Base-by-base conservation (phyloP, 2,329 filamentous ascomycete species). In the Aspergillus persii region DNA sequence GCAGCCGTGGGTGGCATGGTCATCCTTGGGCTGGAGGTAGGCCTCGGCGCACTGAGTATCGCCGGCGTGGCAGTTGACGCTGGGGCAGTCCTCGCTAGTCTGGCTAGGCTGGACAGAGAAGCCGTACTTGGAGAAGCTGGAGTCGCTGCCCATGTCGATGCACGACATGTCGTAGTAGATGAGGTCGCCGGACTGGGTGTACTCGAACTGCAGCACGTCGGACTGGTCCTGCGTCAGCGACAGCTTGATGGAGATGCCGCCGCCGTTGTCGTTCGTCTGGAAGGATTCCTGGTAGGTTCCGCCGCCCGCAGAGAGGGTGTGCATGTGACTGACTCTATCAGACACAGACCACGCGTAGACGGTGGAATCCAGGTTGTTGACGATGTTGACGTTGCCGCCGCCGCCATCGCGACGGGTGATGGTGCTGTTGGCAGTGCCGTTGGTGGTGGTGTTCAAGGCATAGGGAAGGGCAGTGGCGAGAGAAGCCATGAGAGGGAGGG, bases 231-330 rank as follows among this genome's bases (percentile, higher is more conserved):
- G 63, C 23, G 62, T 58, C 61, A 70, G 69, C 59, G 76, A 67
- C 44, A 78, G 66, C 72, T 78, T 78, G 69, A 78, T 76, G 51
- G 75, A 77, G 61, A 77, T 65, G 62, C 76, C 76, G 49, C 76
- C 76, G 49, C 74, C 76, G 61, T 75, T 72, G 63, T 67, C 60
- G 68, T 75, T 76, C 61, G 54, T 59, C 56, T 66, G 66, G 71
- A 71, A 78, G 44, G 63, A 47, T 61, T 77, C 74, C 3, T 62
- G 57, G 69, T 73, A 76, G 63, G 59, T 67, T 29, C 72, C 74
- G 54, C 76, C 75, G 54, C 61, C 63, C 63, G 71, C 65, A 33
- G 61, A 52, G 57, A 78, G 64, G 58, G 66, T 74, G 50, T 71
- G 59, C 73, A 75, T 77, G 55, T 69, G 57, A 52, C 71, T 71